Percentiles rank a stretch among this genome's conserved stretches.
phyloP scores from a whole-genome alignment of 805 yeast species.

The Candida tammaniensis region DNA sequence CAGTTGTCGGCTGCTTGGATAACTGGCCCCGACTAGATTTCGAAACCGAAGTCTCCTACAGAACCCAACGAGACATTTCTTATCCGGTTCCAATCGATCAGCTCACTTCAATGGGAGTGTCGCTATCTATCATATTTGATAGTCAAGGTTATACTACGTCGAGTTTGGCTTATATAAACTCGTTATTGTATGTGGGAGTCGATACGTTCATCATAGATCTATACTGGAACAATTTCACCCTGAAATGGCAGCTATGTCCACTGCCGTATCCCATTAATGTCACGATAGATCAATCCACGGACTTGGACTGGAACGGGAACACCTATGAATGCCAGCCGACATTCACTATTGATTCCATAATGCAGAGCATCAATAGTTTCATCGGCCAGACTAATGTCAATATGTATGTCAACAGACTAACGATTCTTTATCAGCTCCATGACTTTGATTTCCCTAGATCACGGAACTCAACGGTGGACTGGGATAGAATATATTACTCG shows the following conservation, averaged over 20 bases:
- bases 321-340: constrained; percentile 27
- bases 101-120: constrained; percentile 28
- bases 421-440: constrained; percentile 18
- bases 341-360: constrained; percentile 22
- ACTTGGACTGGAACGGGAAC: constrained; percentile 25
- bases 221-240: constrained; percentile 49
- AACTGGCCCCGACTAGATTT: constrained; percentile 16
- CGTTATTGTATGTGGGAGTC: constrained; percentile 43
- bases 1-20: too few species aligned
- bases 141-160: constrained; percentile 24
- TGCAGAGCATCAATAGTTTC: constrained; percentile 18
- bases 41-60: constrained; percentile 16
- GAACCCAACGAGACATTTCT: constrained; percentile 38
- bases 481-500: constrained; percentile 7
- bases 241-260: constrained; percentile 56
- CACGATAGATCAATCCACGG: constrained; percentile 8
- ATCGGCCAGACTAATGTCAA: constrained; percentile 28
- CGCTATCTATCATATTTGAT: constrained; percentile 28
- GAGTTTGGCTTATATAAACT: constrained; percentile 16
- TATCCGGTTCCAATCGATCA: constrained; percentile 31
- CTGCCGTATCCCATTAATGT: constrained; percentile 33
- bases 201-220: constrained; percentile 50
- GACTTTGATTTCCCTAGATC: constrained; percentile 7
- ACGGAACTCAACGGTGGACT: constrained; percentile 6
- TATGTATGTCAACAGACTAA: constrained; percentile 31